Percentiles rank a stretch among this genome's conserved stretches.
Conservation (phyloP, 768 basidiomycete genomes). For the Russula lepida region DNA sequence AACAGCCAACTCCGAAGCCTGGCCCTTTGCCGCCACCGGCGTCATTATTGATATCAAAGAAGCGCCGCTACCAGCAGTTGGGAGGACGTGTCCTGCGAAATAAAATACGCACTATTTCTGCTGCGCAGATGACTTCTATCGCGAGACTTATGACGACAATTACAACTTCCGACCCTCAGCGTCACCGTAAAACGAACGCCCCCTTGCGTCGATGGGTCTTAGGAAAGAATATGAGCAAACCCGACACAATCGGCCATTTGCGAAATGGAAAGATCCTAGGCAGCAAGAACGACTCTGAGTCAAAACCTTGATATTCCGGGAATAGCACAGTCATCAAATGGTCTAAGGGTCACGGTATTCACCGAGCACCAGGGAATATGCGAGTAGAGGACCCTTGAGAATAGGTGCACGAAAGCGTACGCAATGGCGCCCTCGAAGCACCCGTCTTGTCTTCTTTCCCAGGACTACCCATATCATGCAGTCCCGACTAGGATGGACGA, state of each 20-base stretch:
- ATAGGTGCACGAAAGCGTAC: not conserved
- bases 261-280: not conserved
- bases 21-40: conserved; percentile 2
- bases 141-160: conserved; percentile 16
- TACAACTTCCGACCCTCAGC: not conserved
- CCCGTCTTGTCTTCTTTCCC: not conserved
- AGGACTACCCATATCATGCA: conserved; percentile 3
- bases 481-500: conserved; percentile 8
- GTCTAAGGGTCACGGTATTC: not conserved
- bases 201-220: not conserved
- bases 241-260: conserved; percentile 2
- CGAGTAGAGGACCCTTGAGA: not conserved
- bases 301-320: conserved; percentile 5
- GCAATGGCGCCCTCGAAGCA: not conserved
- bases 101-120: not conserved
- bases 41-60: conserved; percentile 11
- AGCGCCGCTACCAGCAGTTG: not conserved
- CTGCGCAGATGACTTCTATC: conserved; percentile 1
- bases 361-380: not conserved
- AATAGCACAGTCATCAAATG: not conserved
- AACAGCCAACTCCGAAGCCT: conserved; percentile 9
- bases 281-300: not conserved
- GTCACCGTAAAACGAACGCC: not conserved
- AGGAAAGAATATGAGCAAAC: not conserved
- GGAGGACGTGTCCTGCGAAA: not conserved